A percentile compares a stretch with the other conserved stretches of the same genome.
Conservation (phyloP, 805 yeast genomes). For the Nakazawaea populi region DNA sequence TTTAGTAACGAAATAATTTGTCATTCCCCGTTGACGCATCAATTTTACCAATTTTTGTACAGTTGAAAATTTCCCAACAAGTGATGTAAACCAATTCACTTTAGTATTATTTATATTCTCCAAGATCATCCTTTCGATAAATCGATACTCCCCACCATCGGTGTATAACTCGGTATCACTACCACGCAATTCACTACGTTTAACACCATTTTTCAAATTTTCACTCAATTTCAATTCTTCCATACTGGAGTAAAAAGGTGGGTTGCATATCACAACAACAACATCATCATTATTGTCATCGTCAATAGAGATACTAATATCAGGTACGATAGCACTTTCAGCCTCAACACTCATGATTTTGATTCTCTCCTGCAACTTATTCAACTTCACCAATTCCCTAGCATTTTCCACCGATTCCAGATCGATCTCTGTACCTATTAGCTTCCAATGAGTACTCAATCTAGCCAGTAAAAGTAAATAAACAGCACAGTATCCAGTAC, state of each 20-base stretch:
- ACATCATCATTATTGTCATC: constrained; percentile 8
- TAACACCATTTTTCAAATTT: constrained; percentile 17
- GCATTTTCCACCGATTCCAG: constrained; percentile 25
- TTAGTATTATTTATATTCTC: constrained; percentile 20
- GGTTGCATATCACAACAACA: constrained; percentile 41
- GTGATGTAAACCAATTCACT: constrained; percentile 34
- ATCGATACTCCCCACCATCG: constrained; percentile 40
- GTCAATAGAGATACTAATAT: not conserved
- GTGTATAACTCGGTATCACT: constrained; percentile 31
- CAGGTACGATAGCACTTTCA: not conserved
- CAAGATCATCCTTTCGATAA: constrained; percentile 28
- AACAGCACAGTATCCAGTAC: constrained; percentile 44
- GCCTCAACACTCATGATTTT: constrained; percentile 9
- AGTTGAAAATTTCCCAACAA: constrained; percentile 17
- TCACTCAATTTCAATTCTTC: constrained; percentile 15
- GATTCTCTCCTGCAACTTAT: constrained; percentile 19
- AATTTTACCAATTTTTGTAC: constrained; percentile 12
- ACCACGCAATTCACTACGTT: constrained; percentile 23
- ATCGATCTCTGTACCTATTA: constrained; percentile 40
- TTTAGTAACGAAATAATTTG: constrained; percentile 21
- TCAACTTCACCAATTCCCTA: constrained; percentile 18
- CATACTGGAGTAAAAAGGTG: constrained; percentile 40
- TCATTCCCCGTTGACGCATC: constrained; percentile 7
- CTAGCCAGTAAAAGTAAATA: constrained; percentile 32
- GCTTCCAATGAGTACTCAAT: constrained; percentile 16